phyloP scores from a whole-genome alignment of 208 protist genomes.

The Trypanosoma scelopori region DNA sequence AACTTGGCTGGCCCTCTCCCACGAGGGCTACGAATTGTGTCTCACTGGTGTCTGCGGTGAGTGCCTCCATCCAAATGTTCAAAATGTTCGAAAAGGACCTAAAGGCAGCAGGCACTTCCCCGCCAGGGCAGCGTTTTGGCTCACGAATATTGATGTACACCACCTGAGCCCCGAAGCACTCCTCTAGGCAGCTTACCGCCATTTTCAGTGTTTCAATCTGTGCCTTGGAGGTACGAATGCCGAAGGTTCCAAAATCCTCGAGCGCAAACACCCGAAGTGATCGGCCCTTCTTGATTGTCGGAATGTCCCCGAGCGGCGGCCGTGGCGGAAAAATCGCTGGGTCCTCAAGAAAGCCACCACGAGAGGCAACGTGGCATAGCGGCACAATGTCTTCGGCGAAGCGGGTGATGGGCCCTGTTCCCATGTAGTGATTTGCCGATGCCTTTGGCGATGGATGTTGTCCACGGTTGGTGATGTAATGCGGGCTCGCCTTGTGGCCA shows the following conservation, averaged over 20 bases:
- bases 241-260: slow-evolving; percentile 69
- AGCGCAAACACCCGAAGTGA: slow-evolving; percentile 74
- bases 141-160: slow-evolving; percentile 74
- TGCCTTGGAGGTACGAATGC: slow-evolving; percentile 46
- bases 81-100: slow-evolving; percentile 57
- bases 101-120: slow-evolving; percentile 52
- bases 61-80: slow-evolving; percentile 61
- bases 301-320: slow-evolving; percentile 50
- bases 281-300: slow-evolving; percentile 25
- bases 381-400: slow-evolving; percentile 86
- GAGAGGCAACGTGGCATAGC: slow-evolving; percentile 64
- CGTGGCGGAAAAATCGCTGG: slow-evolving; percentile 58
- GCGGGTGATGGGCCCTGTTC: slow-evolving; percentile 79
- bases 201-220: slow-evolving; percentile 61
- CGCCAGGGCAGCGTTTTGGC: slow-evolving; percentile 54
- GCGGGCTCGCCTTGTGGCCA: slow-evolving; percentile 84
- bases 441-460: slow-evolving; percentile 74
- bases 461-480: slow-evolving; percentile 81
- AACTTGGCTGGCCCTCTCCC: slow-evolving; percentile 39
- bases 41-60: slow-evolving; percentile 67
- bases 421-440: slow-evolving; percentile 82
- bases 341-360: slow-evolving; percentile 78
- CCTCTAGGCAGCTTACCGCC: slow-evolving; percentile 52
- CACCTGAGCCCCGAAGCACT: slow-evolving; percentile 60
- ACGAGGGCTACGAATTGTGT: slow-evolving; percentile 63